Percentiles rank a stretch among this genome's conserved stretches.
phyloP scores from a whole-genome alignment of 1,284 basidiomycete genomes.

The Ganoderma meredithae region DNA sequence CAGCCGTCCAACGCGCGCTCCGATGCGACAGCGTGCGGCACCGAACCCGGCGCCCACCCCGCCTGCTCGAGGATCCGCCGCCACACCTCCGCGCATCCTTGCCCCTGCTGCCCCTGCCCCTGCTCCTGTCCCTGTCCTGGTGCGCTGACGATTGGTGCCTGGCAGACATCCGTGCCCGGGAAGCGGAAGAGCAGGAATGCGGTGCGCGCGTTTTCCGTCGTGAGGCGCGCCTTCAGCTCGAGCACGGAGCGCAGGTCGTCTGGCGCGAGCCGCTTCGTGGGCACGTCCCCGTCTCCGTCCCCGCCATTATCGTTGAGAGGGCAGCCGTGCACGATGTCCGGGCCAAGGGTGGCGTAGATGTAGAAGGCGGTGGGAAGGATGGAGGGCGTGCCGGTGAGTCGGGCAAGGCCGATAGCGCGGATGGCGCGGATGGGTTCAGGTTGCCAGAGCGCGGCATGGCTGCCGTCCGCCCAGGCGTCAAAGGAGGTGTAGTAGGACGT shows the following conservation, averaged over 20 bases:
- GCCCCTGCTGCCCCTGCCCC: too few relatives aligned
- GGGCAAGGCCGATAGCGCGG: constrained; percentile 21
- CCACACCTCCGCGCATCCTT: constrained; percentile 8
- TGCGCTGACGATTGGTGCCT: background rate
- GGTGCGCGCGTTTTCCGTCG: constrained; percentile 11
- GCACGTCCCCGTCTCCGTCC: constrained; percentile 1
- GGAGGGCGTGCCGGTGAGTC: constrained; percentile 15
- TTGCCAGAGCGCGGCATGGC: constrained; percentile 8
- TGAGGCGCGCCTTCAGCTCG: constrained; percentile 8
- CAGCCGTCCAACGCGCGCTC: constrained; percentile 20
- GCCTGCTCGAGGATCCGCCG: constrained; percentile 15
- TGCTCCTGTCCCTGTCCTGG: background rate
- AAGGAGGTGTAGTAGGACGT: constrained; percentile 19
- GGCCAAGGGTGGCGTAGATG: constrained; percentile 18
- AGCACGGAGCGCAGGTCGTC: constrained; percentile 19
- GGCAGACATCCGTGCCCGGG: background rate
- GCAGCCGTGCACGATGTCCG: constrained; percentile 16
- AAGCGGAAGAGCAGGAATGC: constrained; percentile 7
- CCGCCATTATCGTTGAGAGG: background rate
- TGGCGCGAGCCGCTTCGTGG: constrained; percentile 13
- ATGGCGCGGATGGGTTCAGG: constrained; percentile 22
- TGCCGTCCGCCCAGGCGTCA: constrained; percentile 16
- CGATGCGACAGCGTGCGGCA: constrained; percentile 14
- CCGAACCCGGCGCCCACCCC: background rate
- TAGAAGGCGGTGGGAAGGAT: constrained; percentile 26